These are phyloP conservation scores for Nemania abortiva DNA, from an alignment of 2,329 filamentous ascomycete species.

Conservation along the genomic window DNA sequence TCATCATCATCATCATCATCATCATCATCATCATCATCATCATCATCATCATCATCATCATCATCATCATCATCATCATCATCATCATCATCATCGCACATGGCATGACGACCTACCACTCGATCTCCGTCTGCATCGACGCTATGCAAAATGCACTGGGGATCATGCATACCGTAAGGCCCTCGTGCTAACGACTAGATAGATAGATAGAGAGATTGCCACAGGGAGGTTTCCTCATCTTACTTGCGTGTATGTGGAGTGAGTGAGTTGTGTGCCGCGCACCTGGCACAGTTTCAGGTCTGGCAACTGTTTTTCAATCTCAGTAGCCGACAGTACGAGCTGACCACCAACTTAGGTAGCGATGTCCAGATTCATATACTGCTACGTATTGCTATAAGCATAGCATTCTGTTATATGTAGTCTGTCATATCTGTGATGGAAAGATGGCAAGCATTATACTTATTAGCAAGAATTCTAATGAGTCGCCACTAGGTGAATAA, in stretches of 20 bases:
- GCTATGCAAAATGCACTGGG: slow-evolving; percentile 11
- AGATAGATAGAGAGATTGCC: no score
- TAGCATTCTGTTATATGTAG: neutral
- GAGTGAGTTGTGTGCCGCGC: slow-evolving; percentile 25
- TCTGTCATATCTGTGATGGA: no score
- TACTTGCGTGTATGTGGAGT: neutral
- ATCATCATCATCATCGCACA: neutral
- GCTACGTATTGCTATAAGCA: neutral
- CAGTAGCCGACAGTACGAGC: neutral
- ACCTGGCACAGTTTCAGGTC: slow-evolving; percentile 36
- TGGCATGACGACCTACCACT: slow-evolving; percentile 20
- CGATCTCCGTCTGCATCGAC: slow-evolving; percentile 8
- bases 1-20: no score
- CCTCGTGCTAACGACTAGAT: neutral
- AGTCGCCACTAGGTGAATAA: no score
- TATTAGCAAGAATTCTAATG: no score
- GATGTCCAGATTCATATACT: neutral
- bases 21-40: no score
- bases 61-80: no score
- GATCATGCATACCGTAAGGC: slow-evolving; percentile 14
- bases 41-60: no score
- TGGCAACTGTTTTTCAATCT: neutral
- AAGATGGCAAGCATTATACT: no score
- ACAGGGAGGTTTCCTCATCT: neutral
- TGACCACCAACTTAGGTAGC: neutral